Conservation (phyloP, 2,329 filamentous ascomycete species). For the Fusarium sororula region DNA sequence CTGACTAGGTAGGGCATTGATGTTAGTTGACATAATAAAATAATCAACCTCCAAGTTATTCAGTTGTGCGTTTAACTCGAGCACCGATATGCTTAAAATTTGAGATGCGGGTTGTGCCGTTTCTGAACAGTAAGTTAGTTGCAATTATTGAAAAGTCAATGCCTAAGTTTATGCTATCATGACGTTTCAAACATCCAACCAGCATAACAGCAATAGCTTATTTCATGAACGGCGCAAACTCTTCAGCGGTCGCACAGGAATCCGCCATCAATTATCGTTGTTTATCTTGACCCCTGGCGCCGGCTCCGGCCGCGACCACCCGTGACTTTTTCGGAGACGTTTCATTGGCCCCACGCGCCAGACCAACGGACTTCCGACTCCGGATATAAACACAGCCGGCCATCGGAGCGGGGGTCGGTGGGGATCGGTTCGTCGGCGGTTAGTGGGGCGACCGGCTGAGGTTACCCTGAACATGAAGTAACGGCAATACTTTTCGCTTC, state of each 20-base stretch:
- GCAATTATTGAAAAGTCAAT: neutral
- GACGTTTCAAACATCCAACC: neutral
- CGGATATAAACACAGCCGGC: conserved; percentile 22
- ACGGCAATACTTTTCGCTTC: neutral
- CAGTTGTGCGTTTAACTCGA: neutral
- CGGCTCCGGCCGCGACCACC: conserved; percentile 17
- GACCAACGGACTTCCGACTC: conserved; percentile 18
- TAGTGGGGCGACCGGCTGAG: neutral
- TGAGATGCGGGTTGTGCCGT: neutral
- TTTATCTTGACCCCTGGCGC: conserved; percentile 9
- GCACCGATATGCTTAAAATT: neutral
- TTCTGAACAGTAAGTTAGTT: neutral
- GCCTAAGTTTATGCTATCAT: neutral
- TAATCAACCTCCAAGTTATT: neutral
- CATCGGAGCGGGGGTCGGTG: conserved; percentile 31
- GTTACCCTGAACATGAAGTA: conserved; percentile 21
- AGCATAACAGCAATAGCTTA: neutral
- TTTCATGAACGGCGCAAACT: neutral
- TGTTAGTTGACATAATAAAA: conserved; percentile 16
- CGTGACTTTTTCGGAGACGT: conserved; percentile 10
- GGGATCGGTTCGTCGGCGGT: conserved; percentile 8
- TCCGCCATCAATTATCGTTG: conserved; percentile 15
- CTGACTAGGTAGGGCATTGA: neutral
- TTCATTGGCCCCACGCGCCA: conserved; percentile 17
- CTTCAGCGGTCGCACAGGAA: neutral